Evolutionary conservation across 768 basidiomycete species (phyloP), one percentile per base, ranked within the genome.

Genomic region (Boletus tylopilopsis): DNA sequence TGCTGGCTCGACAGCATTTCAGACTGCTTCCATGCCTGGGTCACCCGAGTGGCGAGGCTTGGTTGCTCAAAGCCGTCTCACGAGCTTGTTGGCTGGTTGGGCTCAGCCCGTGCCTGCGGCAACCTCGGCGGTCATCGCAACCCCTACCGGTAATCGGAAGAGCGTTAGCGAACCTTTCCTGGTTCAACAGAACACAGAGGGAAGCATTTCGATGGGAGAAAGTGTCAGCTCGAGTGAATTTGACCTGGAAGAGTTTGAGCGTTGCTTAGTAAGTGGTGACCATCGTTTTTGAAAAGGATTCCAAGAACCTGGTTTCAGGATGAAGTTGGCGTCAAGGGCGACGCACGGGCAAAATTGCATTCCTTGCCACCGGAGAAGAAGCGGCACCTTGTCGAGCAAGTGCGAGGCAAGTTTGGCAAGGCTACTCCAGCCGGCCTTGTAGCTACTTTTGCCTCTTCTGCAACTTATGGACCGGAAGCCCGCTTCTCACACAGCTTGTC

Each of bases 161-260:
- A 84, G 75, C 49, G 82, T 89, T 45, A 90, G 88, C 63, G 88
- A 87, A 49, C 89, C 87, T 1, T 76, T 71, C 25, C 74, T 83
- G 6, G 66, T 85, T 13, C 74, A 81, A 37, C 76, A 77, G 37
- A 64, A 72, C 40, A 70, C 68, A 13, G 70, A 71, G 4, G 71
- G 66, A 21, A 62, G 58, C 30, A 27, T 59, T 24, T 59, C 55
- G 40, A 53, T 45, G n/a, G 39, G 54, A 16, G 70, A 69, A 16
- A 71, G 72, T 18, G 63, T 56, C 27, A 48, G 25, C 19, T 54
- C 43, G 5, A 22, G 47, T 6, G 76, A 79, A 40, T 21, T 58
- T 12, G 77, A 80, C 50, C 48, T 56, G 18, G 63, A 61, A 13
- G 77, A 76, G 25, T 89, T 90, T 51, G 85, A 90, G 47, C 71